Base-by-base conservation (phyloP, 2,329 filamentous ascomycete genomes). In the Pseudomassariella vexata region DNA sequence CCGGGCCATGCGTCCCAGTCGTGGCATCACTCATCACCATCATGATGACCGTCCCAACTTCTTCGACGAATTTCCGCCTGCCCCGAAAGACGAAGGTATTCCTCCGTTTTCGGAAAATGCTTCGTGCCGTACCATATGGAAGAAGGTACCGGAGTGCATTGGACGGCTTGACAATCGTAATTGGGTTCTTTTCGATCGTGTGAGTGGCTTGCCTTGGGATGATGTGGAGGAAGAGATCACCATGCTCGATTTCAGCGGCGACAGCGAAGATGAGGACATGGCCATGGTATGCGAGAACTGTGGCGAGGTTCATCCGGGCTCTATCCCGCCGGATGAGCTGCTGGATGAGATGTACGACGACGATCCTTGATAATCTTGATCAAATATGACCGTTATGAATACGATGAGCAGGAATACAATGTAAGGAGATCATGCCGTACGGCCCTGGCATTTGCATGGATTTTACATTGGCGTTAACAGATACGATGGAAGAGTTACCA, bases 121-220 rank as follows among this genome's bases (percentile, higher is more conserved):
- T n/a, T 59, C 63, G 12, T 62, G 65, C 9, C 53, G 55, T 17
- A 63, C 70, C 4, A 60, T 74, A 14, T 75, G 68, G 67, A 74
- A 72, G 46, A 61, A 54, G 9, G 60, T 73, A 1, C 70, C 69
- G 1, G 28, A 56, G 4, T 51, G 50, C 12, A 60, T 53, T 6
- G 42, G 65, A 12, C 63, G 65, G 34, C 43, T 39, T 0, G 45
- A 55, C 10, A 49, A 60, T 19, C 66, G 69, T 15, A 47, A 53
- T n/a, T 75, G 68, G 69, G 52, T 59, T 11, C 57, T 70, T 21
- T 75, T 73, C 32, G 60, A 62, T 27, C 45, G 53, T 24, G 35
- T 56, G 18, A 53, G 42, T 23, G 53, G 53, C 7, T 32, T 47
- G 19, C 49, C 50, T 1, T 56, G 52, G 52, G 44, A 48, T 1